phyloP scores from a whole-genome alignment of 2,329 filamentous ascomycete species.

The Arthrinium puccinioides region DNA sequence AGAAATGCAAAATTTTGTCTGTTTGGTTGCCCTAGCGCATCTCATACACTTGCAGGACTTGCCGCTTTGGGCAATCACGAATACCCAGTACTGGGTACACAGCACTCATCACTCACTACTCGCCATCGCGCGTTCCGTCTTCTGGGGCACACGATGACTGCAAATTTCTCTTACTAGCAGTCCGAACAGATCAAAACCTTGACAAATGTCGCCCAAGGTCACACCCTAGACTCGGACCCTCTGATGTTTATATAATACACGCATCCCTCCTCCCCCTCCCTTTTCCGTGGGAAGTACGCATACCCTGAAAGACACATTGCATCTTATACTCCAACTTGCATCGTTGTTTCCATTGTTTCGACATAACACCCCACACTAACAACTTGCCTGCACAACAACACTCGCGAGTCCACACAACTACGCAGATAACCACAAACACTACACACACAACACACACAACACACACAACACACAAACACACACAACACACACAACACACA shows the following conservation, averaged over 20 bases:
- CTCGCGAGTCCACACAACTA: background rate
- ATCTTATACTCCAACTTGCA: background rate
- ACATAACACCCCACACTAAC: background rate
- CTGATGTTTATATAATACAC: too few species aligned
- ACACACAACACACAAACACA: constrained; percentile 7
- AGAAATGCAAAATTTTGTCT: constrained; percentile 4
- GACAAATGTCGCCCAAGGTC: too few species aligned
- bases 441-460: constrained; percentile 5
- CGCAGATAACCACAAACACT: background rate
- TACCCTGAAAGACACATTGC: too few species aligned
- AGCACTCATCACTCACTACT: background rate
- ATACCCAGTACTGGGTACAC: background rate
- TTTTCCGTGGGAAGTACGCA: too few species aligned
- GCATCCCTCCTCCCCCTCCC: too few species aligned
- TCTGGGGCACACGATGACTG: background rate
- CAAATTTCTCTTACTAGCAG: background rate
- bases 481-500: background rate
- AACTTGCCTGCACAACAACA: background rate
- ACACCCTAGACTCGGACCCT: too few species aligned
- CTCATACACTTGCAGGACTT: background rate
- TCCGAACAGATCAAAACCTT: background rate
- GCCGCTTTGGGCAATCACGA: constrained; percentile 1
- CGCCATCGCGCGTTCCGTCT: background rate
- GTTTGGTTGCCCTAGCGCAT: background rate
- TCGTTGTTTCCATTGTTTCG: background rate